phyloP scores from a whole-genome alignment of 257 asterid species.

The Vinca minor region DNA sequence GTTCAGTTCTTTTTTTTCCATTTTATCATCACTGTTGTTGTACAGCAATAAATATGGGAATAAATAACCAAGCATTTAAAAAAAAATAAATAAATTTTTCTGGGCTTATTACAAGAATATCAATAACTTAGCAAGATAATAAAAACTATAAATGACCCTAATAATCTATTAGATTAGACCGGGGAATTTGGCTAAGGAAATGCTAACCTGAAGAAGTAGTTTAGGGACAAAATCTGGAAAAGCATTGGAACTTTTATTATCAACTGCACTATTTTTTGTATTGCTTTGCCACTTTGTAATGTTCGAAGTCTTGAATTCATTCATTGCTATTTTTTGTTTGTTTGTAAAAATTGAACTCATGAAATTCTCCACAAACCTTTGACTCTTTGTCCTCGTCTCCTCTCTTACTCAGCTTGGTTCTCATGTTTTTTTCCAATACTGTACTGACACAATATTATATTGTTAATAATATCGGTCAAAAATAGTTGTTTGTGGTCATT shows the following conservation, averaged over 20 bases:
- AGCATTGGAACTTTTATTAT: slow-evolving; percentile 24
- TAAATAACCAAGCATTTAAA: slow-evolving; percentile 26
- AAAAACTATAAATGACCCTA: too few relatives aligned
- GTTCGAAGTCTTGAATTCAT: slow-evolving; percentile 22
- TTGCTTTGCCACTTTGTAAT: slow-evolving; percentile 40
- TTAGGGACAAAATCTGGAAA: slow-evolving; percentile 28
- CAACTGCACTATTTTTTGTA: slow-evolving; percentile 10
- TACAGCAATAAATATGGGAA: too few relatives aligned
- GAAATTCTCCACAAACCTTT: neutral
- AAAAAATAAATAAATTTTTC: slow-evolving; percentile 7
- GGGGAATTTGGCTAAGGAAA: slow-evolving; percentile 3
- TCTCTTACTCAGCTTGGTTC: neutral
- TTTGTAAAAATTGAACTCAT: neutral
- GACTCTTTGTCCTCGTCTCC: neutral
- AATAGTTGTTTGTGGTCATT: too few relatives aligned
- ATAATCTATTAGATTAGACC: too few relatives aligned
- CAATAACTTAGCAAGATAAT: neutral
- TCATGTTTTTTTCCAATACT: too few relatives aligned
- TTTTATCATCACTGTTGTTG: slow-evolving; percentile 55
- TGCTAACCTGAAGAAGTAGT: slow-evolving; percentile 15
- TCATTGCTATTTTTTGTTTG: slow-evolving; percentile 23
- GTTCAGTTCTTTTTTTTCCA: slow-evolving; percentile 50
- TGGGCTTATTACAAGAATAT: too few relatives aligned
- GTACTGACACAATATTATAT: too few relatives aligned
- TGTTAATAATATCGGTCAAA: too few relatives aligned